Evolutionary conservation across 2,329 filamentous ascomycete genomes (phyloP), one percentile per base, ranked within the genome.

Genomic region (Penicillium sp.): DNA sequence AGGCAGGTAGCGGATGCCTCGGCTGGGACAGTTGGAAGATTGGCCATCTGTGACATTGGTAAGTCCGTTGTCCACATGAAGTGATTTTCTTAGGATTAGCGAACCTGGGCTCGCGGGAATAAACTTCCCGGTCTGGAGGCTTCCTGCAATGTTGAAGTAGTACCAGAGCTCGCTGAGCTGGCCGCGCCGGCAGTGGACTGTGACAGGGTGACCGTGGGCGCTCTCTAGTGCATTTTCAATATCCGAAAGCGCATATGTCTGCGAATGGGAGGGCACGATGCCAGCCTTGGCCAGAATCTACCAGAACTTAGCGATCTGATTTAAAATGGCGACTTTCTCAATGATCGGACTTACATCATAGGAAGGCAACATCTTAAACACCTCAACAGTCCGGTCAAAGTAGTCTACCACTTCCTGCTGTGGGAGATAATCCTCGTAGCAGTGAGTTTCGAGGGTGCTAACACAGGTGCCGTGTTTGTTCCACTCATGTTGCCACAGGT

Each of bases 381-480:
- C 64, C 20, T 78, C 74, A 4, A 88, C 83, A 2, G 83, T 76
- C 50, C 77, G 80, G 60, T 84, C 74, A 70, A 89, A 88, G 71
- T 81, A 89, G 64, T 86, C 84, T 10, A 81, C 78, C 0, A 83
- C 82, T 61, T 89, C 87, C 52, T 86, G 76, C 9, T 79, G 79
- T 0, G 78, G 68, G 47, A 75, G 68, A 65, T 87, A 86, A n/a
- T 69, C 62, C 3, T 71, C 69, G 70, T 88, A 90, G 74, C 87
- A 90, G 15, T 70, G 67, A 0, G 86, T 80, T 41, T 83, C 75
- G 8, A 89, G 75, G 0, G 87, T 89, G 59, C 76, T 82, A 56
- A 89, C 81, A 70, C 86, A 89, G n/a, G 81, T 84, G 15, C 87
- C 87, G 65, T 90, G 87, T 66, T 88, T 89, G 56, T 75, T 74